These are phyloP conservation scores for Chaetomium tenue DNA, from an alignment of 495 filamentous ascomycete species.

Conservation along the genomic window DNA sequence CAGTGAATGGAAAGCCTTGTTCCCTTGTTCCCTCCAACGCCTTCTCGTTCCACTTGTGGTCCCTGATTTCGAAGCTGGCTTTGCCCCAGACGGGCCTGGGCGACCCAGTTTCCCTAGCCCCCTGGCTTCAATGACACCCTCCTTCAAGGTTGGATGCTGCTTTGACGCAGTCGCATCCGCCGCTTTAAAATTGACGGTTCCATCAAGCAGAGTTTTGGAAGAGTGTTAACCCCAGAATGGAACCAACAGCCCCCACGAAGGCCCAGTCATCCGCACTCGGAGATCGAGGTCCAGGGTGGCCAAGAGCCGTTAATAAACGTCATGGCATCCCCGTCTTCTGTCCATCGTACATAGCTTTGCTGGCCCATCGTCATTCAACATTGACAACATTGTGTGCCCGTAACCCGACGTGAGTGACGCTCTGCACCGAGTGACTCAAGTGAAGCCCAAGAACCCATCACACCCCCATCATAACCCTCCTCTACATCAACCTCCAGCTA, in stretches of 20 bases:
- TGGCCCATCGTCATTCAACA: not conserved
- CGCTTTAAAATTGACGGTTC: constrained; percentile 11
- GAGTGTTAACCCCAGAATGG: not conserved
- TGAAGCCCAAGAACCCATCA: not conserved
- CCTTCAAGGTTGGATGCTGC: not conserved
- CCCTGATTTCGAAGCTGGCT: not conserved
- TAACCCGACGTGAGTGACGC: not conserved
- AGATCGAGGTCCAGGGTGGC: constrained; percentile 6
- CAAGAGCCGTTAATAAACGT: constrained; percentile 14
- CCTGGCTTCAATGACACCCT: not conserved
- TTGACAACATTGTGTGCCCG: not conserved
- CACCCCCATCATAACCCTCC: no score
- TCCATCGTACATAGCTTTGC: not conserved
- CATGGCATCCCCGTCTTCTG: constrained; percentile 4
- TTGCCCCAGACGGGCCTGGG: not conserved
- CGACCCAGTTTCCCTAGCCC: not conserved
- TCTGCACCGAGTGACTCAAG: not conserved
- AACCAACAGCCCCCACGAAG: not conserved
- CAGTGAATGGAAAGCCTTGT: not conserved
- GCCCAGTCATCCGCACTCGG: constrained; percentile 15
- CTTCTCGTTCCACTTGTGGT: not conserved
- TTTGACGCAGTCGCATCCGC: not conserved
- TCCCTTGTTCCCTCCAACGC: not conserved
- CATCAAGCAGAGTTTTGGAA: constrained; percentile 8
- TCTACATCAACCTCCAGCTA: not conserved